Percentiles rank a stretch among this genome's conserved stretches.
phyloP scores from a whole-genome alignment of 805 yeast species.

The Metschnikowia continentalis region DNA sequence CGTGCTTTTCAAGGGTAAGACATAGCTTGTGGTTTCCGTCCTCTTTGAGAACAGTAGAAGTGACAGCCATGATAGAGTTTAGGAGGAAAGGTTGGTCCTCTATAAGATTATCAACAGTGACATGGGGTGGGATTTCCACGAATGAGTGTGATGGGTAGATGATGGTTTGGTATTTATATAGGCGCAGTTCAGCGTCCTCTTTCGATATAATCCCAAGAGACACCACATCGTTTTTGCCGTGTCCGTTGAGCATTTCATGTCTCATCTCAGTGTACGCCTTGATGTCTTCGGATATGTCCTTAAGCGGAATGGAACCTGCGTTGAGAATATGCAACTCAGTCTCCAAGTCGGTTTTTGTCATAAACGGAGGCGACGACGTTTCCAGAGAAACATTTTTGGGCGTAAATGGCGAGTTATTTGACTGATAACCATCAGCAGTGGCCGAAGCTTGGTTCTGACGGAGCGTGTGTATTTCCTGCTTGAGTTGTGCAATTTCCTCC shows the following conservation, averaged over 20 bases:
- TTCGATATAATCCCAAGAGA: slow-evolving; percentile 52
- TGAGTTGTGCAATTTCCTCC: slow-evolving; percentile 18
- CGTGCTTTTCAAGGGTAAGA: slow-evolving; percentile 49
- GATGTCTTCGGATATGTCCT: slow-evolving; percentile 43
- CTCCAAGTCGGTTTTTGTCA: slow-evolving; percentile 35
- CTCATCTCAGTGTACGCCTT: slow-evolving; percentile 44
- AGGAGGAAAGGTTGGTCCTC: slow-evolving; percentile 56
- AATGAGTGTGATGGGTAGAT: slow-evolving; percentile 53
- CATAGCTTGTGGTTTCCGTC: slow-evolving; percentile 37
- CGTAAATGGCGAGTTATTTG: background rate
- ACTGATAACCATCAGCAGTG: background rate
- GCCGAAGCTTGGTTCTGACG: slow-evolving; percentile 7
- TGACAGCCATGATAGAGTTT: slow-evolving; percentile 58
- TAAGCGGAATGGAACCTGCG: slow-evolving; percentile 31
- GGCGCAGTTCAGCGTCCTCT: slow-evolving; percentile 55
- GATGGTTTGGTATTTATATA: slow-evolving; percentile 45
- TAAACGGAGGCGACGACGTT: slow-evolving; percentile 21
- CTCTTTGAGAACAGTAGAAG: slow-evolving; percentile 42
- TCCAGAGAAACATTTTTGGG: slow-evolving; percentile 5
- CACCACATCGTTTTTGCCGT: slow-evolving; percentile 45
- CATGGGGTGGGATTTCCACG: slow-evolving; percentile 46
- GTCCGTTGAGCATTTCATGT: slow-evolving; percentile 26
- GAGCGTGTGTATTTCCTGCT: slow-evolving; percentile 14
- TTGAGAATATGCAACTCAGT: slow-evolving; percentile 37
- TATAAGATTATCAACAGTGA: slow-evolving; percentile 46